phyloP scores from a whole-genome alignment of 169 alveolate species.

The Plasmodium gallinaceum region DNA sequence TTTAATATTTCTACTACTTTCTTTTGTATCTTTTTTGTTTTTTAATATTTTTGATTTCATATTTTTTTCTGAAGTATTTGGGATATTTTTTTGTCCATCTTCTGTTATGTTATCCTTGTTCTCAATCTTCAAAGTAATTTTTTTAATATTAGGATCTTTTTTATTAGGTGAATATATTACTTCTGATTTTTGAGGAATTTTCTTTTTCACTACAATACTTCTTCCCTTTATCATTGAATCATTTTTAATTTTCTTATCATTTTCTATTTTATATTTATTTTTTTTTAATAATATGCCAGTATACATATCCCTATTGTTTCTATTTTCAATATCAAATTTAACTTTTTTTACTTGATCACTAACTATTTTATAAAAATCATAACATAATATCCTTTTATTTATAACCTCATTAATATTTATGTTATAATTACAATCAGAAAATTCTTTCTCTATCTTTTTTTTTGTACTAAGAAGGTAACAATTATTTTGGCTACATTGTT shows the following conservation, averaged over 20 bases:
- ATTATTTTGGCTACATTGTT: conserved; percentile 26
- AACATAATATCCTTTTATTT: conserved; percentile 34
- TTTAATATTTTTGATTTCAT: neutral
- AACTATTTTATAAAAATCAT: conserved; percentile 26
- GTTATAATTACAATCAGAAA: neutral
- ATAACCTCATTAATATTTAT: neutral
- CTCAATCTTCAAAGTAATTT: neutral
- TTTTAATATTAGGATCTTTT: neutral
- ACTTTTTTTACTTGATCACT: conserved; percentile 16
- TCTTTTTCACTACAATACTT: neutral
- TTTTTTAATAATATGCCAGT: conserved; percentile 62
- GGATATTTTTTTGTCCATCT: neutral
- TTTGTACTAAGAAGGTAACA: conserved; percentile 31
- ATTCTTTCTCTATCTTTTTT: neutral
- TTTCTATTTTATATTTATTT: conserved; percentile 55
- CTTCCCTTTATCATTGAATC: neutral
- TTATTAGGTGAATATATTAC: neutral
- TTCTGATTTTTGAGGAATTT: neutral
- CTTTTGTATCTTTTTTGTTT: neutral
- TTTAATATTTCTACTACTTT: neutral
- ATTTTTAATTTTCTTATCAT: neutral
- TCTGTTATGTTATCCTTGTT: neutral
- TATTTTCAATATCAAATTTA: conserved; percentile 32
- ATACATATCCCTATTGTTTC: conserved; percentile 37
- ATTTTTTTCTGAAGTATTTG: neutral